These are phyloP conservation scores for Boletellus emodensis DNA, from an alignment of 768 basidiomycete species.

Conservation along the genomic window DNA sequence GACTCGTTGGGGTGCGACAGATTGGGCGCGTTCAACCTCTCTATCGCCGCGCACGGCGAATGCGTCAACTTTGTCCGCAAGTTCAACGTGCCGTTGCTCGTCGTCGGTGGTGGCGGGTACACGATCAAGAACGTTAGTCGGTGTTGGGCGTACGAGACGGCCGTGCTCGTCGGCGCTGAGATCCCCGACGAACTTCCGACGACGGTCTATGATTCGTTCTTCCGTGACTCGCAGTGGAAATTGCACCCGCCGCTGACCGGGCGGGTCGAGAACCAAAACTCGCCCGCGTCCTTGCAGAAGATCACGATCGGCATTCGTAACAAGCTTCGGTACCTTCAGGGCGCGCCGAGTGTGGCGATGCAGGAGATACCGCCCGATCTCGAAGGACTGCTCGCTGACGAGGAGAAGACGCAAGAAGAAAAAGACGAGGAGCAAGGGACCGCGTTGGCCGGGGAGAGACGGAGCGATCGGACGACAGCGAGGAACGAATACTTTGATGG, in stretches of 20 bases:
- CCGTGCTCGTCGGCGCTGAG: constrained; percentile 78
- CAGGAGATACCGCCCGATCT: constrained; percentile 94
- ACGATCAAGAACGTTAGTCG: constrained; percentile 95
- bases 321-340: constrained; percentile 87
- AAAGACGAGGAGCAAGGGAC: constrained; percentile 65
- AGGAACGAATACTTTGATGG: constrained; percentile 74
- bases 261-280: constrained; percentile 91
- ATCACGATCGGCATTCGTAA: constrained; percentile 84
- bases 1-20: constrained; percentile 94
- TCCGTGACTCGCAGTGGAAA: constrained; percentile 86
- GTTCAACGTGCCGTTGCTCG: constrained; percentile 85
- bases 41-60: constrained; percentile 96
- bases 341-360: constrained; percentile 96
- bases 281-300: constrained; percentile 73
- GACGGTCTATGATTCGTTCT: constrained; percentile 91
- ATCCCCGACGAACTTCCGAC: constrained; percentile 85
- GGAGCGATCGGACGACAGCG: constrained; percentile 49
- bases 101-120: constrained; percentile 95
- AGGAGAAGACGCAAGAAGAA: constrained; percentile 64
- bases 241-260: constrained; percentile 90
- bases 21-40: constrained; percentile 95
- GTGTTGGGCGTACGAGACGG: constrained; percentile 99
- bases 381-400: constrained; percentile 69
- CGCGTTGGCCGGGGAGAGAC: constrained; percentile 47
- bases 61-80: constrained; percentile 96